Conservation (phyloP, 2,329 filamentous ascomycete species). For the Cladophialophora chaetospira region DNA sequence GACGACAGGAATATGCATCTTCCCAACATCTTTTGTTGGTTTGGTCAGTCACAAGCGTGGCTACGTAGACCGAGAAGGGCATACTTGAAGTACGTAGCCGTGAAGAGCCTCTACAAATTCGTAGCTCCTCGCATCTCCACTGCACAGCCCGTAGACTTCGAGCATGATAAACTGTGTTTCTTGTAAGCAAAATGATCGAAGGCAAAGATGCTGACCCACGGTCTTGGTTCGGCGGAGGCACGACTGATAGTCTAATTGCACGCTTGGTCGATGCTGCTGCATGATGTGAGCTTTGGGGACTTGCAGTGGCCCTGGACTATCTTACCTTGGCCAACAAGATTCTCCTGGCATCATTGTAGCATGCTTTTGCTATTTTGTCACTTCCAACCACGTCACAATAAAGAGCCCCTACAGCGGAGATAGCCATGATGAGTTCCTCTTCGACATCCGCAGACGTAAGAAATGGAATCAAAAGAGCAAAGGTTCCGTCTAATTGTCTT, state of each 20-base stretch:
- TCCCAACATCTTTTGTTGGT: no score
- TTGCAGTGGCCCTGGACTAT: neutral
- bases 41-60: neutral
- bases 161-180: slow-evolving; percentile 12
- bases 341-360: slow-evolving; percentile 13
- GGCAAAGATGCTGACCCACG: no score
- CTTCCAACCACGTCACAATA: neutral
- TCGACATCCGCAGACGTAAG: neutral
- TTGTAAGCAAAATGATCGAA: no score
- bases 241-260: no score
- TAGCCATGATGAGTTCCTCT: neutral
- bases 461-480: neutral
- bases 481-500: neutral
- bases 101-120: slow-evolving; percentile 12
- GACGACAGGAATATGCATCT: no score
- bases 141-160: slow-evolving; percentile 12
- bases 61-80: neutral
- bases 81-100: neutral
- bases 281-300: no score
- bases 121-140: slow-evolving; percentile 11
- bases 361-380: neutral
- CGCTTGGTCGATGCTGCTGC: no score
- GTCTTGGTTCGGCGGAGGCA: no score
- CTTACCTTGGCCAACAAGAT: neutral
- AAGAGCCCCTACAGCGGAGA: slow-evolving; percentile 8